Base-by-base conservation (phyloP, 176 grass and related monocot genomes). In the Saccharum officinarum region DNA sequence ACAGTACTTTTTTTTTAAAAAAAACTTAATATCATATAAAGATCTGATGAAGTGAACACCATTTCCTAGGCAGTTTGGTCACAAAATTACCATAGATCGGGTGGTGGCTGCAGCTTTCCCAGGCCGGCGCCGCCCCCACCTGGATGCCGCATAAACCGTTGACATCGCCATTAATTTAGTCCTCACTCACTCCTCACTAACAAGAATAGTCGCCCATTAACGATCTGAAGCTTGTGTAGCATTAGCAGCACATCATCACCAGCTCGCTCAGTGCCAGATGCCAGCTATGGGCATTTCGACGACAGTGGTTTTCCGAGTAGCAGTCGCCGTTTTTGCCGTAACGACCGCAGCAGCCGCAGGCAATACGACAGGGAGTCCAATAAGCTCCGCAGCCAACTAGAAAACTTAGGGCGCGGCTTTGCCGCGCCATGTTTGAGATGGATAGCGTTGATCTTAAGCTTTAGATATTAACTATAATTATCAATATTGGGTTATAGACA, bases 61-160 rank as follows among this genome's bases (percentile, higher is more conserved):
- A 31, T 65, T 30, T 65, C 4, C 57, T 25, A 65, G 36, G 66
- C 18, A 49, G 0, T 34, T 85, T 59, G 71, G 75, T 71, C 26
- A 62, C 23, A 62, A 71, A 14, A 62, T 45, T 18, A 60, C 12
- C 66, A 5, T 37, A 44, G 80, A 88, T 85, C 63, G 33, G 6
- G 44, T 23, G 55, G 55, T 73, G 67, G 40, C 78, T 55, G 33
- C 45, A 75, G 8, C 7, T 22, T 7, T 40, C 7, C 20, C 11
- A 18, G 31, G 87, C 28, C 87, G 76, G 78, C 34, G 40, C 79
- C 55, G 73, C 54, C 73, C 25, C 34, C 65, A 82, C 75, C 83
- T 89, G 49, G 50, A 75, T 11, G n/a, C 47, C 2, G 4, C 8
- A 50, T 45, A 61, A 25, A 81, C 20, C 39, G 52, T 71, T 81